A percentile compares a stretch with the other conserved stretches of the same genome.
Evolutionary conservation across 805 yeast species (phyloP).

Genomic region (Ogataea trehaloabstinens): DNA sequence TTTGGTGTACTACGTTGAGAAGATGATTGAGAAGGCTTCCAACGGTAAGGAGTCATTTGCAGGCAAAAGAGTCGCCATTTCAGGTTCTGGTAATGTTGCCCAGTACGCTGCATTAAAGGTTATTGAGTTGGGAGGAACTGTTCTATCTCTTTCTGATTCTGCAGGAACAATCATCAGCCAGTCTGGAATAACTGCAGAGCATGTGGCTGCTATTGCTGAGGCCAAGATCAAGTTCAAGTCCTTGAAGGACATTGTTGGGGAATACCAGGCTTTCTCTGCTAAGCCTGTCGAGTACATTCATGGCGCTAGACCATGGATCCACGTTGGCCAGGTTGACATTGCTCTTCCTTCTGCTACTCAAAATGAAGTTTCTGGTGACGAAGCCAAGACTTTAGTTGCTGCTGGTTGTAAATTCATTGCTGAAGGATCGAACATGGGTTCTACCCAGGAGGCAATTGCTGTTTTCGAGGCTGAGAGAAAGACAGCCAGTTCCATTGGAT

Average conservation of each 20-base stretch:
- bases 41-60: conserved; percentile 83
- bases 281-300: conserved; percentile 73
- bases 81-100: conserved; percentile 99
- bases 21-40: conserved; percentile 93
- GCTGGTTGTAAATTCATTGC: conserved; percentile 93
- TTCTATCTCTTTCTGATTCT: conserved; percentile 92
- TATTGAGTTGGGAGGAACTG: conserved; percentile 94
- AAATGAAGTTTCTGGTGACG: conserved; percentile 95
- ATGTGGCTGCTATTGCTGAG: conserved; percentile 67
- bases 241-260: conserved; percentile 63
- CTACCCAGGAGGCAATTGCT: conserved; percentile 94
- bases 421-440: conserved; percentile 99
- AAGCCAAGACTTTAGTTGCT: conserved; percentile 90
- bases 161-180: conserved; percentile 82
- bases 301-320: conserved; percentile 96
- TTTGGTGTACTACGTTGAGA: conserved; percentile 92
- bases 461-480: conserved; percentile 84
- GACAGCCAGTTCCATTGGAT: conserved; percentile 36
- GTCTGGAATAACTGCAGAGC: conserved; percentile 80
- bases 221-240: conserved; percentile 80
- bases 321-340: conserved; percentile 87
- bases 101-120: conserved; percentile 98
- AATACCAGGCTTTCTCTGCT: conserved; percentile 56
- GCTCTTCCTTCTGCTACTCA: conserved; percentile 99
- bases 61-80: conserved; percentile 94